Evolutionary conservation across 2,329 filamentous ascomycete species (phyloP), one percentile per base, ranked within the genome.

Genomic region (Neobulgaria alba): DNA sequence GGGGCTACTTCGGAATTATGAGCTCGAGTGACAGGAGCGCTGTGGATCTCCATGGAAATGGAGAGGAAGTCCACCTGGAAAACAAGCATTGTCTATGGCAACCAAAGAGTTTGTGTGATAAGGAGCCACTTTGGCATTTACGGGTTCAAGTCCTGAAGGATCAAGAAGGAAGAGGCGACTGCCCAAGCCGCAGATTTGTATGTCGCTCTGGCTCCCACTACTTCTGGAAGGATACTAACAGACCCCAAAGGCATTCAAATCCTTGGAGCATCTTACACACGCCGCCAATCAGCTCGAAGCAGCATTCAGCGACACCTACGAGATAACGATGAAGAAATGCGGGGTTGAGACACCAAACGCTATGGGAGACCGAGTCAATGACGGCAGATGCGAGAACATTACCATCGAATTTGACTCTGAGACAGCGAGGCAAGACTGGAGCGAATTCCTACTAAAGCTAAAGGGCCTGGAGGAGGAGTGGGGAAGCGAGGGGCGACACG

Each of bases 381-480:
- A 56, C 35, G 50, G 52, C 3, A 42, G 48, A 18, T 45, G 41
- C 23, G 52, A 54, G 29, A 54, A 53, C 9, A 37, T 56, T 12
- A 56, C 53, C 0, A 53, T 56, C n/a, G 42, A 53, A 16, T 53
- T 45, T 21, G 47, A 54, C 15, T 46, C 43, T 2, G 41, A 55
- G 17, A 43, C 36, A 14, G 35, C 49, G 2, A 40, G 17, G 4
- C 38, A 41, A 23, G 44, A 38, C 3, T 56, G 52, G 53, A 36
- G 20, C 10, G 38, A 47, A 12, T 56, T 54, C 16, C 21, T 54
- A 3, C 43, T 9, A 2, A 46, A 32, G 17, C 26, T 54, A 20
- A 47, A 44, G 29, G 33, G 2, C 4, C 34, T 56, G 19, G 52
- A 55, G 33, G 45, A 49, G 19, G 49, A 49, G 17, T 56, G 52